Evolutionary conservation across 2,329 filamentous ascomycete genomes (phyloP).

Genomic region (Cyphellophora europaea): DNA sequence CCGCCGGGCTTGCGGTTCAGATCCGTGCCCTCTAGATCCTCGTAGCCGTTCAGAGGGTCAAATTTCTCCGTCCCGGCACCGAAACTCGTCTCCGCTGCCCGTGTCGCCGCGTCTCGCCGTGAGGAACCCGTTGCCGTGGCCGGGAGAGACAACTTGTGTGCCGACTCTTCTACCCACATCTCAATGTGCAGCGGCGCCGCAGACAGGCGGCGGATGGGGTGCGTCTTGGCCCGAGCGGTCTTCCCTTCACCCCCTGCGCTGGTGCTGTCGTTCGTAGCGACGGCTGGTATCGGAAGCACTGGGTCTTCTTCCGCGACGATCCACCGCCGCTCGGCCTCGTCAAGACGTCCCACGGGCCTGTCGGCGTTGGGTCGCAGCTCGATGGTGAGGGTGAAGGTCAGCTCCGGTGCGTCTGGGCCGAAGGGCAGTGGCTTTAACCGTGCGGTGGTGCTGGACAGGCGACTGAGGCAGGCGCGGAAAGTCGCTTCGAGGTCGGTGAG

Average conservation of each 20-base stretch:
- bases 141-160: conserved; percentile 35
- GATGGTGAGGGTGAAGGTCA: conserved; percentile 40
- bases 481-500: conserved; percentile 37
- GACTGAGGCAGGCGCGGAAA: conserved; percentile 37
- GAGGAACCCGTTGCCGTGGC: conserved; percentile 3
- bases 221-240: conserved; percentile 35
- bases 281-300: conserved; percentile 13
- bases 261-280: not conserved
- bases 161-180: conserved; percentile 60
- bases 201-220: conserved; percentile 53
- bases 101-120: conserved; percentile 5
- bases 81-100: conserved; percentile 13
- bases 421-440: conserved; percentile 18
- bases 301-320: conserved; percentile 47
- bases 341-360: conserved; percentile 33
- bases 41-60: conserved; percentile 7
- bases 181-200: conserved; percentile 55
- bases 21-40: conserved; percentile 14
- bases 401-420: conserved; percentile 24
- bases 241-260: not conserved
- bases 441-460: conserved; percentile 30
- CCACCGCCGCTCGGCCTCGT: conserved; percentile 47
- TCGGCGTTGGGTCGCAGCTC: conserved; percentile 37
- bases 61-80: conserved; percentile 13
- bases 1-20: conserved; percentile 14